Percentiles rank a stretch among this genome's conserved stretches.
Evolutionary conservation across 805 yeast species (phyloP).

Genomic region (Yamadazyma nakazawae): DNA sequence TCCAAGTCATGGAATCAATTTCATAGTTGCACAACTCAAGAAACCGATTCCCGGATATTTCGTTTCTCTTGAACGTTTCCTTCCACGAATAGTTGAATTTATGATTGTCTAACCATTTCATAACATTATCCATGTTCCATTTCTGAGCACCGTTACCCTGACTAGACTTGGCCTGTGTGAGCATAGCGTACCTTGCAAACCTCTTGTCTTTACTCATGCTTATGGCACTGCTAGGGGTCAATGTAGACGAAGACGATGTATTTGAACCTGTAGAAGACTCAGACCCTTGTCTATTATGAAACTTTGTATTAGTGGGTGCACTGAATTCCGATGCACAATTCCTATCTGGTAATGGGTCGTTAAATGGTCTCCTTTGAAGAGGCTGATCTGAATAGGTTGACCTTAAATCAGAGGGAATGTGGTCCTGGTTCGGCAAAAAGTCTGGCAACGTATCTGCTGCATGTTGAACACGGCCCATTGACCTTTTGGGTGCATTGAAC

Average conservation of each 20-base stretch:
- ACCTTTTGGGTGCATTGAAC: not conserved
- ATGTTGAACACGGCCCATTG: not conserved
- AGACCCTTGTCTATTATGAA: constrained; percentile 28
- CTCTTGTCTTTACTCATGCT: constrained; percentile 33
- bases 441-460: constrained; percentile 3
- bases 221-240: constrained; percentile 24
- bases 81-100: constrained; percentile 74
- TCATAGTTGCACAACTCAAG: constrained; percentile 67
- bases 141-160: constrained; percentile 45
- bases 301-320: constrained; percentile 4
- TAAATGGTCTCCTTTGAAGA: constrained; percentile 1
- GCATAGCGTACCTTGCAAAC: constrained; percentile 43
- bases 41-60: constrained; percentile 61
- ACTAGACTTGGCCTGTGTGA: constrained; percentile 24
- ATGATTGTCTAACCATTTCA: constrained; percentile 64
- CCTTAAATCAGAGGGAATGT: constrained; percentile 2
- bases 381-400: constrained; percentile 7
- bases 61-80: constrained; percentile 54
- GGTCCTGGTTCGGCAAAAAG: constrained; percentile 2
- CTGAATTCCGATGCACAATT: constrained; percentile 4
- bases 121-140: constrained; percentile 72
- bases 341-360: not conserved
- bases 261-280: constrained; percentile 32
- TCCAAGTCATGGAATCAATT: constrained; percentile 43
- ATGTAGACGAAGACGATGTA: constrained; percentile 28